Conservation (phyloP, 179 eudicot species). For the Sideroxylon spinosum region DNA sequence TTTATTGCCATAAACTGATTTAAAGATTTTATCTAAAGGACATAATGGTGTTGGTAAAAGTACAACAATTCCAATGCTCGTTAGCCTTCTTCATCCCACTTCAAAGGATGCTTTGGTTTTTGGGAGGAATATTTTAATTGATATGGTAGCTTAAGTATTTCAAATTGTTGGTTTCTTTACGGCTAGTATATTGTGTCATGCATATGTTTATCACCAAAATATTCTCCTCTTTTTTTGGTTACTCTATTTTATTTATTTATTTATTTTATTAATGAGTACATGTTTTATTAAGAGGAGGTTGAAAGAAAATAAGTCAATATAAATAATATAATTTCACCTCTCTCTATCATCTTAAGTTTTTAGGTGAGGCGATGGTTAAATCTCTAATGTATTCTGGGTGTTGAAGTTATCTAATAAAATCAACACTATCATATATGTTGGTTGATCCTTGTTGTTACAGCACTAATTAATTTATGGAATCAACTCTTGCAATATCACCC, state of each 20-base stretch:
- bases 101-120: slow-evolving; percentile 94
- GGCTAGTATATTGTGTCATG: not conserved
- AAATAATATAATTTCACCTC: too few species aligned
- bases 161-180: not conserved
- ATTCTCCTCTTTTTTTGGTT: not conserved
- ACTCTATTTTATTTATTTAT: not conserved
- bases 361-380: too few species aligned
- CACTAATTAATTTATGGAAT: too few species aligned
- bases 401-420: too few species aligned
- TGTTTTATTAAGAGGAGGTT: too few species aligned
- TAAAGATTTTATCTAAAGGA: slow-evolving; percentile 39
- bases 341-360: too few species aligned
- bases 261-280: too few species aligned
- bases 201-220: not conserved
- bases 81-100: slow-evolving; percentile 87
- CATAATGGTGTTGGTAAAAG: slow-evolving; percentile 99
- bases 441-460: too few species aligned
- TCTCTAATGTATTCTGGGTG: too few species aligned
- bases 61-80: slow-evolving; percentile 98
- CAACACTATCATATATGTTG: too few species aligned
- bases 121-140: slow-evolving; percentile 80
- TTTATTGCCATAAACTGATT: slow-evolving; percentile 6
- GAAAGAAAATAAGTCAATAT: too few species aligned
- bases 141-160: slow-evolving; percentile 57
- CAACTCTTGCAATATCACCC: too few species aligned